Evolutionary conservation across 805 yeast genomes (phyloP).

Genomic region (Yamadazyma phyllophila): DNA sequence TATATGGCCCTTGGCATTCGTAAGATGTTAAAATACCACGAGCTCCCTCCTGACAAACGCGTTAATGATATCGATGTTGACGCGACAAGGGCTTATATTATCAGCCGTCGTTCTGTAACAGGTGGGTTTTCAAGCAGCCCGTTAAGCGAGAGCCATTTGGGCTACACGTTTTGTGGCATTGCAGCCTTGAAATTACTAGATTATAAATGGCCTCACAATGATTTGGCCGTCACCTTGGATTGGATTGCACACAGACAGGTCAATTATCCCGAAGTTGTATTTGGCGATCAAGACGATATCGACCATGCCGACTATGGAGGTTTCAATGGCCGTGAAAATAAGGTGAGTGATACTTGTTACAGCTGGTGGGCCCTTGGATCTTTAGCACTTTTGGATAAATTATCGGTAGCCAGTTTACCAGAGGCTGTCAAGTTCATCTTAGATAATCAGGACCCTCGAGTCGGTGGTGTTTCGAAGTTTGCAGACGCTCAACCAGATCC

Average conservation of each 20-base stretch:
- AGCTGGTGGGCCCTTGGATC: constrained; percentile 78
- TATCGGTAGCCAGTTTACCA: constrained; percentile 32
- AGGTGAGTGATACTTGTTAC: constrained; percentile 83
- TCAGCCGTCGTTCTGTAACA: constrained; percentile 35
- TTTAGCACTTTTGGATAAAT: constrained; percentile 41
- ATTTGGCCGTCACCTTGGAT: constrained; percentile 37
- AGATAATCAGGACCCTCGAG: constrained; percentile 54
- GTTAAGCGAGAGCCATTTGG: constrained; percentile 74
- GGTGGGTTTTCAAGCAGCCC: constrained; percentile 70
- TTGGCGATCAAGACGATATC: constrained; percentile 26
- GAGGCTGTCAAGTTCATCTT: constrained; percentile 45
- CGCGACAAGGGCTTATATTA: constrained; percentile 34
- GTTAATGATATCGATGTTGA: constrained; percentile 43
- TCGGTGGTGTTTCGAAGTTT: constrained; percentile 81
- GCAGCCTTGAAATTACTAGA: constrained; percentile 50
- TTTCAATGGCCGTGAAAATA: constrained; percentile 83
- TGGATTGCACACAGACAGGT: constrained; percentile 72
- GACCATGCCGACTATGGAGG: constrained; percentile 62
- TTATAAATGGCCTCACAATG: constrained; percentile 18
- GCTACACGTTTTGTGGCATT: constrained; percentile 81
- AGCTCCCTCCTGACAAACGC: constrained; percentile 12
- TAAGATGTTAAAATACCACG: constrained; percentile 41
- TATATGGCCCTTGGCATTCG: constrained; percentile 71
- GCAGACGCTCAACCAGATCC: constrained; percentile 67
- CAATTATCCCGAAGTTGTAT: constrained; percentile 27